A percentile compares a stretch with the other conserved stretches of the same genome.
These are phyloP conservation scores for Pueraria montana DNA, from an alignment of 306 rosid genomes.

Conservation along the genomic window DNA sequence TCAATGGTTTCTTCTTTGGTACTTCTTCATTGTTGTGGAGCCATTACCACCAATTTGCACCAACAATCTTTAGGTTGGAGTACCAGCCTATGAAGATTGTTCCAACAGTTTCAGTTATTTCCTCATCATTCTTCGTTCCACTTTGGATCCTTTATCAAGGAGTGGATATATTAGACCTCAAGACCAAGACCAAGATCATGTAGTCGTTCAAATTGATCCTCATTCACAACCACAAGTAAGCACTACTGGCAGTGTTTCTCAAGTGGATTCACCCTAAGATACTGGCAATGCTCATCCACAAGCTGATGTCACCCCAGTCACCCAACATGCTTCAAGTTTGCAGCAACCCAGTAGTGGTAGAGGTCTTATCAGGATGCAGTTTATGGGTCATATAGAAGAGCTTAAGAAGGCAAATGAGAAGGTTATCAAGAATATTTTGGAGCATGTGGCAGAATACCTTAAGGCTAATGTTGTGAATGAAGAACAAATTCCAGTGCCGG, in stretches of 20 bases:
- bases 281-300: neutral
- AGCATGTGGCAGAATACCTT: neutral
- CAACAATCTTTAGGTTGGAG: too few relatives aligned
- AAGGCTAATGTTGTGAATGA: neutral
- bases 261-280: neutral
- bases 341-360: neutral
- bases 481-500: neutral
- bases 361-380: neutral
- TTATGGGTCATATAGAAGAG: neutral
- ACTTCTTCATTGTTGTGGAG: too few relatives aligned
- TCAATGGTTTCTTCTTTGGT: too few relatives aligned
- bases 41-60: too few relatives aligned
- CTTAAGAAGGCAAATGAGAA: neutral
- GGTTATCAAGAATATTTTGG: neutral
- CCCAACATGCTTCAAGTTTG: neutral
- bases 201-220: neutral
- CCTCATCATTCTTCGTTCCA: neutral
- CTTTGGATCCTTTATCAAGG: neutral
- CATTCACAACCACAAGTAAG: neutral
- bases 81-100: too few relatives aligned
- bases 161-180: too few relatives aligned
- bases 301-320: neutral
- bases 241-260: neutral
- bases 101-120: slow-evolving; percentile 24
- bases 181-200: too few relatives aligned